Percentiles rank a stretch among this genome's conserved stretches.
Evolutionary conservation across 441 rosid species (phyloP).

Genomic region (Erysimum pusillum): DNA sequence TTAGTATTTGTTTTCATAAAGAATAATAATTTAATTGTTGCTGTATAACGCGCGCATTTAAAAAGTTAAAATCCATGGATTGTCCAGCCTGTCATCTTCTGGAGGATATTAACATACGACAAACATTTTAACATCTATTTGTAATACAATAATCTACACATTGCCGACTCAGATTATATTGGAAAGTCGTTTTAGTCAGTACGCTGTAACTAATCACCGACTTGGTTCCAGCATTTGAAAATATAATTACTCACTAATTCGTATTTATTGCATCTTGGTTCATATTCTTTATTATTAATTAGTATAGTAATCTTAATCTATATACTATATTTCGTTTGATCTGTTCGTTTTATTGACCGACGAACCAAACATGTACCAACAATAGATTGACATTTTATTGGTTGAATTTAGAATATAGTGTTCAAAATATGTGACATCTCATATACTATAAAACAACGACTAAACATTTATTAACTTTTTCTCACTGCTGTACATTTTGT

Average conservation of each 20-base stretch:
- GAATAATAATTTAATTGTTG: constrained; percentile 8
- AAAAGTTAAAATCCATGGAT: background rate
- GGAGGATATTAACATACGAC: constrained; percentile 7
- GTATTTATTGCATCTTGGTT: constrained; percentile 1
- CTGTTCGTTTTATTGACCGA: constrained; percentile 23
- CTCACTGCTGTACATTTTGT: background rate
- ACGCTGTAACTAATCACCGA: constrained; percentile 30
- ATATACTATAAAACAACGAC: background rate
- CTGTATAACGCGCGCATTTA: constrained; percentile 6
- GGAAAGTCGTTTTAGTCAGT: constrained; percentile 30
- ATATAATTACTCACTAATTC: background rate
- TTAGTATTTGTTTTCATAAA: background rate
- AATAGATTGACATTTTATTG: constrained; percentile 29
- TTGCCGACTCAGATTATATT: constrained; percentile 40
- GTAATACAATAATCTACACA: constrained; percentile 42
- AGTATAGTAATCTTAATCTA: background rate
- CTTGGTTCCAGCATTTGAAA: constrained; percentile 32
- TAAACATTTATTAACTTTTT: background rate
- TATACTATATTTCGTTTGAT: background rate
- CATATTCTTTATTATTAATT: constrained; percentile 13
- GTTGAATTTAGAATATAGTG: constrained; percentile 4
- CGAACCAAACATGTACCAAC: constrained; percentile 7
- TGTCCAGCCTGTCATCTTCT: constrained; percentile 19
- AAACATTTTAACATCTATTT: background rate
- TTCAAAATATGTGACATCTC: constrained; percentile 4